Conservation (phyloP, 225 moss, liverwort and hornwort species). For the Bryoerythrophyllum caledonicum region DNA sequence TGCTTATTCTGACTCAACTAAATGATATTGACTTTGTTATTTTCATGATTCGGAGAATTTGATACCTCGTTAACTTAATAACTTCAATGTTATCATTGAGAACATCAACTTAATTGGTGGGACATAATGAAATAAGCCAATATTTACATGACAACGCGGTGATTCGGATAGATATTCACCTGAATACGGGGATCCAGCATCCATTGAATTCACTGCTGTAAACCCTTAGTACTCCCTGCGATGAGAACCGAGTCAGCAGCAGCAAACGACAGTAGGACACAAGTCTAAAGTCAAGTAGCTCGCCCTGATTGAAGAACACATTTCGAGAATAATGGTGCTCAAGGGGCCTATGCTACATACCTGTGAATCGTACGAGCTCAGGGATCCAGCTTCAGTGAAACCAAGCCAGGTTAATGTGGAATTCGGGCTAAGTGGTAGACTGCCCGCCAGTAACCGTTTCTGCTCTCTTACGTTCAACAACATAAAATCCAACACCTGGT, state of each 20-base stretch:
- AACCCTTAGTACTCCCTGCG: constrained; percentile 82
- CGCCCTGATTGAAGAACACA: not conserved
- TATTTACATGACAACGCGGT: not conserved
- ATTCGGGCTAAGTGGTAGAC: constrained; percentile 71
- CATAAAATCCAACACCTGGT: constrained; percentile 75
- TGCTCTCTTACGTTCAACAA: constrained; percentile 59
- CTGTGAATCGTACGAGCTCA: constrained; percentile 81
- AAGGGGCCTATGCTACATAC: constrained; percentile 12
- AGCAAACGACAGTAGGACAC: not conserved
- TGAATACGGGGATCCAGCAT: constrained; percentile 91
- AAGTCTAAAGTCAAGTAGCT: too few species aligned
- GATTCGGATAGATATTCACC: constrained; percentile 28
- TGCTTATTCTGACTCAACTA: too few species aligned
- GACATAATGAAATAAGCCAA: not conserved
- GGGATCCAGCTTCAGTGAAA: constrained; percentile 79
- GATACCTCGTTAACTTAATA: too few species aligned
- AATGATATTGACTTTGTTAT: too few species aligned
- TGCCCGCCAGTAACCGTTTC: constrained; percentile 53
- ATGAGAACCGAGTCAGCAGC: not conserved
- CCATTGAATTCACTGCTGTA: constrained; percentile 70
- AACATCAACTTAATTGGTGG: too few species aligned
- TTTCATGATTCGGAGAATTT: too few species aligned
- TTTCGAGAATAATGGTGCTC: not conserved
- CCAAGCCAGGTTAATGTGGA: constrained; percentile 83
- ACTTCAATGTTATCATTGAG: too few species aligned